Percentiles rank a stretch among this genome's conserved stretches.
These are phyloP conservation scores for Nyctanthes arbortristis DNA, from an alignment of 257 asterid species.

Conservation along the genomic window DNA sequence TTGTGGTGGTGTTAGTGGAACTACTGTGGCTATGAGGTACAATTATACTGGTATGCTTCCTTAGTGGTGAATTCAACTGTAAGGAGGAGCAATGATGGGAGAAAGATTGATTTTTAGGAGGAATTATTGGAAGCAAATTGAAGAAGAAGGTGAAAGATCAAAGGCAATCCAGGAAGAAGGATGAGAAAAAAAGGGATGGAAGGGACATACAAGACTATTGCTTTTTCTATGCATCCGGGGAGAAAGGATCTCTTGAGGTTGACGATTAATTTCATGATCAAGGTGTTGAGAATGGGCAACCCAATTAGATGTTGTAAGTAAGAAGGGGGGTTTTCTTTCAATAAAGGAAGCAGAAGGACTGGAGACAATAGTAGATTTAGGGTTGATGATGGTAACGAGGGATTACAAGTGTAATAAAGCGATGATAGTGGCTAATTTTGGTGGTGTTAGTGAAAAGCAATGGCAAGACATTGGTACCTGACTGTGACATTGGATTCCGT, in stretches of 20 bases:
- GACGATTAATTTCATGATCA: constrained; percentile 66
- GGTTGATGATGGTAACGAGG: constrained; percentile 31
- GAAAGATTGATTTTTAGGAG: no score
- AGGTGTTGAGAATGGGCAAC: constrained; percentile 80
- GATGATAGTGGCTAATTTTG: background rate
- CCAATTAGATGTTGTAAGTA: constrained; percentile 43
- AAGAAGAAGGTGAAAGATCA: no score
- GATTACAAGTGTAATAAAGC: constrained; percentile 9
- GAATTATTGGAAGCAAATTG: no score
- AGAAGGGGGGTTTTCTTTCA: constrained; percentile 16
- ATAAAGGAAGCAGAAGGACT: constrained; percentile 24
- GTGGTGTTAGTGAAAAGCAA: background rate
- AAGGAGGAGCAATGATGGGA: no score
- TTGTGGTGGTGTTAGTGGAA: background rate
- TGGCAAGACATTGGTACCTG: background rate
- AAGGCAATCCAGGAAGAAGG: background rate
- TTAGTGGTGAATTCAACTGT: no score
- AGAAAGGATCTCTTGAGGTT: no score
- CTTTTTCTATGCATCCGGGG: no score
- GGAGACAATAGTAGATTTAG: constrained; percentile 36
- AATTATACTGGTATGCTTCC: no score
- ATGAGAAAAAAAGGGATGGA: no score
- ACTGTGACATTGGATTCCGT: background rate
- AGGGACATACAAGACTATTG: no score
- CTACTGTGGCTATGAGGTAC: background rate